Percentiles rank a stretch among this genome's conserved stretches.
These are phyloP conservation scores for Coffea humblotiana DNA, from an alignment of 305 asterid genomes.

Conservation along the genomic window DNA sequence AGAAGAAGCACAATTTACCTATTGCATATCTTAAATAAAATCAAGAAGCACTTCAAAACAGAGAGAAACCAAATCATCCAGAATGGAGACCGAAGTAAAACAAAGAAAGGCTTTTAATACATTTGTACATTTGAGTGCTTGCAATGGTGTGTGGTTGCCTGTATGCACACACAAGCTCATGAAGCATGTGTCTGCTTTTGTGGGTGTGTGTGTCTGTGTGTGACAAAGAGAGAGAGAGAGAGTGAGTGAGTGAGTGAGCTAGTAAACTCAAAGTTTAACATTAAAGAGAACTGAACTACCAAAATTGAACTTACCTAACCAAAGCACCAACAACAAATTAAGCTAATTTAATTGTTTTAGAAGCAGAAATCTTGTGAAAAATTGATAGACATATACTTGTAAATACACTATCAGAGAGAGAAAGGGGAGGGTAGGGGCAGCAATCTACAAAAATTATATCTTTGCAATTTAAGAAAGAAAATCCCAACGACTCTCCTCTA, in stretches of 20 bases:
- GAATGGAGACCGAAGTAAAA: no score
- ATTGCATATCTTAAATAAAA: no score
- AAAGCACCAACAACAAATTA: background rate
- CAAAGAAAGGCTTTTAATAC: background rate
- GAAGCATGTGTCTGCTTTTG: no score
- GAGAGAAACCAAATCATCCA: no score
- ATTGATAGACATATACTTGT: background rate
- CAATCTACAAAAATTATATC: background rate
- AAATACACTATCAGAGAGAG: background rate
- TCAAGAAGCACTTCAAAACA: no score
- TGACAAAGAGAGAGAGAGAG: no score
- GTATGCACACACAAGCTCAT: no score
- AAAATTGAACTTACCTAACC: background rate
- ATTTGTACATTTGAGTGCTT: slow-evolving; percentile 65
- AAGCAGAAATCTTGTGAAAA: background rate
- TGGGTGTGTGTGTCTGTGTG: no score
- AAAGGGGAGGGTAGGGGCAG: no score
- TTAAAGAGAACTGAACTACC: background rate
- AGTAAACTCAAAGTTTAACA: background rate
- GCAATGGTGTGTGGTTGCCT: slow-evolving; percentile 11
- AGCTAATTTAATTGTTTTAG: background rate
- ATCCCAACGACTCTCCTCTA: no score
- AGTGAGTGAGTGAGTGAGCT: no score
- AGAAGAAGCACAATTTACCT: background rate
- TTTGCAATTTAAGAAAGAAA: no score